Conservation (phyloP, 805 yeast species). For the Lipomyces oligophaga region DNA sequence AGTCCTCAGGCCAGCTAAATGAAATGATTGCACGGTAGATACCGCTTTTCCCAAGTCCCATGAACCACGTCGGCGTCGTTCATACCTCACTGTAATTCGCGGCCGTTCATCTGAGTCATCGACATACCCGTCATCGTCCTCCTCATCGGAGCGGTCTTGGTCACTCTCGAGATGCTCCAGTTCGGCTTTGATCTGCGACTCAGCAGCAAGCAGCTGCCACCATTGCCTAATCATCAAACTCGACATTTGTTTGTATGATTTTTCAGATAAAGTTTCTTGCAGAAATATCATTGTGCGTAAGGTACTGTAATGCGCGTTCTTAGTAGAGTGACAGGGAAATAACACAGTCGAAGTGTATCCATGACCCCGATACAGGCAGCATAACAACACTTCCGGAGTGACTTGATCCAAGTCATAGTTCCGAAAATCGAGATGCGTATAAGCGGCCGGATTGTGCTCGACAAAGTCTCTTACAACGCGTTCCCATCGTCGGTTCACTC, state of each 20-base stretch:
- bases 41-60: no score
- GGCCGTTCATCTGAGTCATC: neutral
- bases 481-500: constrained; percentile 10
- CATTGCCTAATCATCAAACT: constrained; percentile 3
- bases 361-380: constrained; percentile 8
- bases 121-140: constrained; percentile 1
- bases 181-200: neutral
- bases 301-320: constrained; percentile 17
- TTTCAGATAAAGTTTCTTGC: constrained; percentile 16
- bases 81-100: no score
- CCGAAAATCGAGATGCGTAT: constrained; percentile 17
- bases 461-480: constrained; percentile 10
- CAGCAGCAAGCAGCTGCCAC: neutral
- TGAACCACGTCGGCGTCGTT: neutral
- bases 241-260: constrained; percentile 6
- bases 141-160: neutral
- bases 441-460: constrained; percentile 18
- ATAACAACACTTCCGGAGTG: constrained; percentile 15
- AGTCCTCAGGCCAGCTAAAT: constrained; percentile 7
- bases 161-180: neutral
- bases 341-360: constrained; percentile 15
- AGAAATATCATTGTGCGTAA: constrained; percentile 20
- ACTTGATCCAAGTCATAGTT: constrained; percentile 16
- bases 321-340: constrained; percentile 19
- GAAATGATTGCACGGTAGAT: neutral